Evolutionary conservation across 176 grass and related monocot species (phyloP).

Genomic region (Cenchrus americanus): DNA sequence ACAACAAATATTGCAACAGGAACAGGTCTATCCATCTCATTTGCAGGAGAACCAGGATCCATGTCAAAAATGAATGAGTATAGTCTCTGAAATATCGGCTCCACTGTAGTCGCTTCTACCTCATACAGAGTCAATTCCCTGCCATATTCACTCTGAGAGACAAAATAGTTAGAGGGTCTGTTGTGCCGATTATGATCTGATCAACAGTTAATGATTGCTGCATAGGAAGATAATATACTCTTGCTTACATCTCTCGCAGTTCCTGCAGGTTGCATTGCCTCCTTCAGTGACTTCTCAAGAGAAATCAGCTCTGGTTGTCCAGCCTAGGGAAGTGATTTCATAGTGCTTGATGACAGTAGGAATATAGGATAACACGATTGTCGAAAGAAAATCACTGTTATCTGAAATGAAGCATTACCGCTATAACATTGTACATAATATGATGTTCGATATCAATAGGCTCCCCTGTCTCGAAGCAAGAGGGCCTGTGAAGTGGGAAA

Average conservation of each 20-base stretch:
- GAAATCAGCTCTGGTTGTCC: slow-evolving; percentile 95
- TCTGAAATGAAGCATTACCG: slow-evolving; percentile 59
- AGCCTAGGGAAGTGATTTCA: slow-evolving; percentile 65
- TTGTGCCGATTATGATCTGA: slow-evolving; percentile 9
- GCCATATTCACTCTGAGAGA: slow-evolving; percentile 88
- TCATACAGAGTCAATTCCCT: slow-evolving; percentile 93
- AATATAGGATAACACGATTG: not conserved
- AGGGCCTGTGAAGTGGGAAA: slow-evolving; percentile 91
- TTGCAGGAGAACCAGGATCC: slow-evolving; percentile 76
- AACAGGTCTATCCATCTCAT: slow-evolving; percentile 83
- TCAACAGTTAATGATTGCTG: not conserved
- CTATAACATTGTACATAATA: slow-evolving; percentile 91
- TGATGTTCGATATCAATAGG: slow-evolving; percentile 99
- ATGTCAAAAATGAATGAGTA: slow-evolving; percentile 99
- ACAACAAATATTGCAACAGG: slow-evolving; percentile 93
- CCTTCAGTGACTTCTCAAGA: slow-evolving; percentile 90
- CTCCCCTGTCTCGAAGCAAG: slow-evolving; percentile 92
- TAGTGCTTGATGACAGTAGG: slow-evolving; percentile 10
- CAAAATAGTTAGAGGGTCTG: slow-evolving; percentile 44
- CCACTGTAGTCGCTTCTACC: slow-evolving; percentile 81
- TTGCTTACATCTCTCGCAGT: slow-evolving; percentile 77
- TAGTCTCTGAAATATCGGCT: slow-evolving; percentile 82
- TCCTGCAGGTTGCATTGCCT: slow-evolving; percentile 84
- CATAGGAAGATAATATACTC: slow-evolving; percentile 32
- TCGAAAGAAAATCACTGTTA: slow-evolving; percentile 1